Base-by-base conservation (phyloP, 2,329 filamentous ascomycete genomes). In the Trichophyton verrucosum region DNA sequence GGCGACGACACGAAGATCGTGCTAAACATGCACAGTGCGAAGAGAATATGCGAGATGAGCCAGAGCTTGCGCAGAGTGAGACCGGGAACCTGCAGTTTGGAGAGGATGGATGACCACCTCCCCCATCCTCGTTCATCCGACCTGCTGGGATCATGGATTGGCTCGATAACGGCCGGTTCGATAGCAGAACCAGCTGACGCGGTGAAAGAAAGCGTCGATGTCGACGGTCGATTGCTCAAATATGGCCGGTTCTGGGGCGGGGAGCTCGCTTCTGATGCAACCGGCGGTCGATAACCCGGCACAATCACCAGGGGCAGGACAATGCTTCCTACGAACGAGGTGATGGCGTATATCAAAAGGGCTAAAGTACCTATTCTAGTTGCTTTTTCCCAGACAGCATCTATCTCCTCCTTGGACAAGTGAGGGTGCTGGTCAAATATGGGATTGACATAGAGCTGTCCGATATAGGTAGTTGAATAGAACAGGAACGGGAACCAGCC, bases 401-500 rank as follows among this genome's bases (percentile, higher is more conserved):
- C 86, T 62, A 96, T 84, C 67, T 96, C 85, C 15, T 82, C 80
- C 0, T 86, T 81, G 0, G 85, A 82, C 79, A 96, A 86, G 71
- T 92, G 76, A 0, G 90, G 91, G 66, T 96, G 88, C 58, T 82
- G 77, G 65, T 85, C 80, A 58, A 96, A 85, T 66, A 82, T 88
- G 0, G 90, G 90, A 70, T 96, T 87, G 17, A 90, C 88, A 68
- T 96, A 96, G 61, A 97, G 88, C 70, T 96, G 90, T 64, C 89
- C 91, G 66, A 96, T 87, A 72, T 94, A 97, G 17, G 90, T 95
- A 1, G 91, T 95, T 3, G 90, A 90, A 77, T 97, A 97, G 76
- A 95, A 96, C 2, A 97, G 80, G 72, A 96, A 91, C 0, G 91
- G 91, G 68, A 96, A 97, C 84, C 92, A 96, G 59, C 90, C 92